Conservation (phyloP, 805 yeast species). For the Lipomyces spencermartinsiae region DNA sequence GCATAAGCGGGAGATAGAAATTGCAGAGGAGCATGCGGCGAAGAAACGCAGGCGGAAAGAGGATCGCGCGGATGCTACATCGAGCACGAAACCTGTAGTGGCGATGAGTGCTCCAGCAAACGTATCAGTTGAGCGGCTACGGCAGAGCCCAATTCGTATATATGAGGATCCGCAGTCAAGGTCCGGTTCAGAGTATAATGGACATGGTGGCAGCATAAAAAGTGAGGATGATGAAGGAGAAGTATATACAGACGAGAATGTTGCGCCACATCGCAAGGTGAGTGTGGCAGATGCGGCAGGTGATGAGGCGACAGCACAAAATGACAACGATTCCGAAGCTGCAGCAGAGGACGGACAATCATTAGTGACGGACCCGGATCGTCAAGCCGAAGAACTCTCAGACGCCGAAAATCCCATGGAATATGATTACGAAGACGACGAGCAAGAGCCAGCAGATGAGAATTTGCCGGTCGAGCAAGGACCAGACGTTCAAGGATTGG, state of each 20-base stretch:
- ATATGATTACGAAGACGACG: slow-evolving; percentile 7
- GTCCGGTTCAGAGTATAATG: slow-evolving; percentile 25
- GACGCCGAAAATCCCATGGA: not conserved
- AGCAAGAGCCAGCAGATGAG: not conserved
- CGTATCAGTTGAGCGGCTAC: not conserved
- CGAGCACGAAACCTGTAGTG: not conserved
- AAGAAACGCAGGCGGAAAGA: slow-evolving; percentile 17
- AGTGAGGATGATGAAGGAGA: slow-evolving; percentile 21
- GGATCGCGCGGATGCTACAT: not conserved
- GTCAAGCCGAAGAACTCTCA: slow-evolving; percentile 6
- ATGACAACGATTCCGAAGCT: not conserved
- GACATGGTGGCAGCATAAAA: slow-evolving; percentile 12
- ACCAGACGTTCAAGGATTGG: not conserved
- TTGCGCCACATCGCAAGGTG: slow-evolving; percentile 9
- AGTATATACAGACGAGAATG: slow-evolving; percentile 22
- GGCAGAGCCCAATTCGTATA: slow-evolving; percentile 15
- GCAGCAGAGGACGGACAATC: not conserved
- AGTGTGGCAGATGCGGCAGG: not conserved
- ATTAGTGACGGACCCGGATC: not conserved
- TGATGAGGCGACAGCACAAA: not conserved
- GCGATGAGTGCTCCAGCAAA: not conserved
- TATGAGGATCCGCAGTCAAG: slow-evolving; percentile 26
- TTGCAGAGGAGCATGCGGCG: slow-evolving; percentile 3
- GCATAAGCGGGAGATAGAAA: slow-evolving; percentile 21
- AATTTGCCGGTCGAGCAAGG: not conserved